phyloP scores from a whole-genome alignment of 2,329 filamentous ascomycete genomes.

The Aspergillus chevalieri region DNA sequence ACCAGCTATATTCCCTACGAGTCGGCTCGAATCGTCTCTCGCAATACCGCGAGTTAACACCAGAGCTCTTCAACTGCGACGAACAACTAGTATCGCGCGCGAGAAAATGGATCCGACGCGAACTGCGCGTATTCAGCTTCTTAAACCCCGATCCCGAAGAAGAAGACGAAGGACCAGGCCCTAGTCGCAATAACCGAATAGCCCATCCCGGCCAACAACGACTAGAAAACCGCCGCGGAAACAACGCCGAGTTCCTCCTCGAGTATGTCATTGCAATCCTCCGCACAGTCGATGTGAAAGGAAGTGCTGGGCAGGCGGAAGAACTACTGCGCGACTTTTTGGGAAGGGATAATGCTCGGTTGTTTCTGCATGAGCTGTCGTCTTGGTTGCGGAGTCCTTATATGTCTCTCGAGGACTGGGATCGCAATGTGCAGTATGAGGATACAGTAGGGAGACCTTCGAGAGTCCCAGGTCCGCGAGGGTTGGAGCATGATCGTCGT shows the following conservation, averaged over 20 bases:
- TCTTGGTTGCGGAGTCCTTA: constrained; percentile 80
- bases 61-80: constrained; percentile 58
- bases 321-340: constrained; percentile 73
- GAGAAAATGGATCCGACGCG: constrained; percentile 73
- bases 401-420: constrained; percentile 67
- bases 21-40: constrained; percentile 77
- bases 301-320: constrained; percentile 70
- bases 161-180: constrained; percentile 4
- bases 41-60: constrained; percentile 67
- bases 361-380: constrained; percentile 81
- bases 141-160: constrained; percentile 42
- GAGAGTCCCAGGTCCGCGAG: background rate
- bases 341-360: constrained; percentile 62
- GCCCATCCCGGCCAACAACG: constrained; percentile 25
- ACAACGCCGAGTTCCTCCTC: constrained; percentile 75
- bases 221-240: constrained; percentile 45
- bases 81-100: constrained; percentile 67
- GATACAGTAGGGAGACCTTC: constrained; percentile 7
- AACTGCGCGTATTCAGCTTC: constrained; percentile 77
- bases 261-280: constrained; percentile 81
- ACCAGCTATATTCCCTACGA: constrained; percentile 69
- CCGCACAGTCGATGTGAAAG: constrained; percentile 75
- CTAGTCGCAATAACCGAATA: constrained; percentile 5
- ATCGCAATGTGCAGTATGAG: constrained; percentile 68
- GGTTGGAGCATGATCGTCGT: constrained; percentile 10